A percentile compares a stretch with the other conserved stretches of the same genome.
Evolutionary conservation across 176 grass and related monocot species (phyloP).

Genomic region (Paspalum vaginatum): DNA sequence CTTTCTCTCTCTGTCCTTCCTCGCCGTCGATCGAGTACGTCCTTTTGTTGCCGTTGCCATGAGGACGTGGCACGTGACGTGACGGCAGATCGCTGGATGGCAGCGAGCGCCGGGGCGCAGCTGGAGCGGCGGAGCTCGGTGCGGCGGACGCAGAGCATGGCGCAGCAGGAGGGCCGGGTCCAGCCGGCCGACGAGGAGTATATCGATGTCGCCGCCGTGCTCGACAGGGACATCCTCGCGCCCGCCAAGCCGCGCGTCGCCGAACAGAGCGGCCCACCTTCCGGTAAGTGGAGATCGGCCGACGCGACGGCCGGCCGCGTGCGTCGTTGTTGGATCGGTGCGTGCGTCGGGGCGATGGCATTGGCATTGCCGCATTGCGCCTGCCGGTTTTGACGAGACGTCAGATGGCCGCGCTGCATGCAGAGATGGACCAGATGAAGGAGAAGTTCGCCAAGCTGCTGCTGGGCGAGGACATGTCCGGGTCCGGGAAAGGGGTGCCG

Average conservation of each 20-base stretch:
- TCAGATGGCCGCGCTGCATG: constrained; percentile 35
- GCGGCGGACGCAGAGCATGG: constrained; percentile 47
- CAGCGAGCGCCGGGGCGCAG: constrained; percentile 31
- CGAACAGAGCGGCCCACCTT: constrained; percentile 23
- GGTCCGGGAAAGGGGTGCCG: constrained; percentile 82
- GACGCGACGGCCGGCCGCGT: too few species aligned
- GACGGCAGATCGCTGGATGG: constrained; percentile 20
- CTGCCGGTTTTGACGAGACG: constrained; percentile 35
- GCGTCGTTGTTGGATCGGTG: too few species aligned
- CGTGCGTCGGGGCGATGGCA: too few species aligned
- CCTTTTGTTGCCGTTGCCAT: background rate
- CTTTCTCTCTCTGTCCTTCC: background rate
- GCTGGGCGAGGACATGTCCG: constrained; percentile 91
- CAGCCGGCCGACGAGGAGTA: constrained; percentile 24
- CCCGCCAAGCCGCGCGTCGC: constrained; percentile 23
- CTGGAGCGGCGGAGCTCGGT: constrained; percentile 53
- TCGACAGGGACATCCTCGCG: background rate
- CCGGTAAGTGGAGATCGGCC: constrained; percentile 42
- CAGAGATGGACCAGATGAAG: constrained; percentile 80
- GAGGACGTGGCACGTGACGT: background rate
- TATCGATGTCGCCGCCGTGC: background rate
- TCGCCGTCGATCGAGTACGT: background rate
- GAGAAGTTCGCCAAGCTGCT: constrained; percentile 84
- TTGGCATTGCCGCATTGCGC: too few species aligned
- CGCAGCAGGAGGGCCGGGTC: constrained; percentile 32